Base-by-base conservation (phyloP, 805 yeast genomes). In the Citeromyces nyonsensis region DNA sequence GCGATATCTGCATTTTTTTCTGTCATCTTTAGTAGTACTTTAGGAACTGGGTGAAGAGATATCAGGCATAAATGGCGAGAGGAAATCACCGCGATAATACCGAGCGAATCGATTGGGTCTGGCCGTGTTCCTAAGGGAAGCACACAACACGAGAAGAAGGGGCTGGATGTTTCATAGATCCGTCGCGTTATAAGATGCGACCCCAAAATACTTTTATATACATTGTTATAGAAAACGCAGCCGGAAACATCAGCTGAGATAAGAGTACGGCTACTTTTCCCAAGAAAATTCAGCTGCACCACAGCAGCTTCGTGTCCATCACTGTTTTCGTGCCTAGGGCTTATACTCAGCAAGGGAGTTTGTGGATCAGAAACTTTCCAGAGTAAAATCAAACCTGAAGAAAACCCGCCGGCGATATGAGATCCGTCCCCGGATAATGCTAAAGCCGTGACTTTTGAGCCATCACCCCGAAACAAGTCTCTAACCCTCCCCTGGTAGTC, bases 351-450 rank as follows among this genome's bases (percentile, higher is more conserved):
- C n/a, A 43, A 32, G 6, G 58, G 59, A 7, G 35, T 42, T 28
- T 32, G 35, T 15, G 48, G 50, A 22, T 47, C 51, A 10, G 47
- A 40, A 18, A 77, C 41, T 38, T 80, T 74, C 94, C 95, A 88
- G 2, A 81, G 41, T 20, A 63, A 54, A 2, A 86, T 62, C 34
- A 58, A 59, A 0, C 96, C 97, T 14, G 62, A 53, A 4, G 60
- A 56, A 40, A 66, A 72, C 2, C 94, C 94, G 0, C 73, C 77
- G 0, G 79, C 83, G 3, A 84, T 39, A 43, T 64, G 68, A 0
- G 78, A 61, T 2, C 81, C 77, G 47, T 86, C 95, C 5, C 68
- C 54, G 0, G 91, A 76, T 10, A 78, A 52, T 0, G 70, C 59
- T 15, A 85, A 44, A 3, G 69, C 38, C 0, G 79, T 63, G 1